phyloP scores from a whole-genome alignment of 768 basidiomycete genomes.

The Tulasnella sp. region DNA sequence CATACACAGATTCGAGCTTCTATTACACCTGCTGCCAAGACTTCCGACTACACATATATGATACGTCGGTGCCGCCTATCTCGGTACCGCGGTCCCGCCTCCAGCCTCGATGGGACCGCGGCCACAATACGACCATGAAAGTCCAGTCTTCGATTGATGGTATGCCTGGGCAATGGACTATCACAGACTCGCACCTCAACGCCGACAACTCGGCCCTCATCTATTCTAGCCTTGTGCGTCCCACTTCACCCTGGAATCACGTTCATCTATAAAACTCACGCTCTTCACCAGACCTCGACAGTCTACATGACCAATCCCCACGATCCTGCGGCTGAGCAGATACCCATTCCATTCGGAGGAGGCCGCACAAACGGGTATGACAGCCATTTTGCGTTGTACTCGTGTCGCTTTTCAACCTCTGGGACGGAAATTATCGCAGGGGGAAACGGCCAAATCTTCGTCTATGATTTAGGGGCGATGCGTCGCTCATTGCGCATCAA shows the following conservation, averaged over 20 bases:
- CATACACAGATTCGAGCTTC: conserved; percentile 63
- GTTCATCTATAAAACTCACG: too few species aligned
- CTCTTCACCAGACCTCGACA: conserved; percentile 45
- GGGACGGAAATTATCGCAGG: conserved; percentile 93
- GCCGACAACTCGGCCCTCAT: conserved; percentile 55
- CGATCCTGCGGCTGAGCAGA: conserved; percentile 49
- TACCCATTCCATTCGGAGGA: conserved; percentile 40
- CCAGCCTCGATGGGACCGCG: conserved; percentile 21
- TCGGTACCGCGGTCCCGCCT: conserved; percentile 15
- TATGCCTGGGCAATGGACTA: conserved; percentile 74
- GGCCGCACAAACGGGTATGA: conserved; percentile 27
- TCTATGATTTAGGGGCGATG: conserved; percentile 82
- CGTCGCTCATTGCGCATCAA: conserved; percentile 68
- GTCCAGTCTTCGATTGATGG: conserved; percentile 61
- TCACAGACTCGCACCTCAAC: conserved; percentile 88
- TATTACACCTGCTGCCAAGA: conserved; percentile 92
- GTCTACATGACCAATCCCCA: conserved; percentile 65
- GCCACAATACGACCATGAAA: conserved; percentile 41
- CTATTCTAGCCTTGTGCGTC: conserved; percentile 11
- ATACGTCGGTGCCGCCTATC: conserved; percentile 40
- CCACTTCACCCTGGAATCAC: conserved; percentile 7
- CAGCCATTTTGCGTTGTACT: conserved; percentile 71
- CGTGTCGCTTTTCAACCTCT: conserved; percentile 91
- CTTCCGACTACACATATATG: conserved; percentile 82
- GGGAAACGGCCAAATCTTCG: conserved; percentile 57